Conservation (phyloP, 345 rosid genomes). For the Leavenworthia alabamica region DNA sequence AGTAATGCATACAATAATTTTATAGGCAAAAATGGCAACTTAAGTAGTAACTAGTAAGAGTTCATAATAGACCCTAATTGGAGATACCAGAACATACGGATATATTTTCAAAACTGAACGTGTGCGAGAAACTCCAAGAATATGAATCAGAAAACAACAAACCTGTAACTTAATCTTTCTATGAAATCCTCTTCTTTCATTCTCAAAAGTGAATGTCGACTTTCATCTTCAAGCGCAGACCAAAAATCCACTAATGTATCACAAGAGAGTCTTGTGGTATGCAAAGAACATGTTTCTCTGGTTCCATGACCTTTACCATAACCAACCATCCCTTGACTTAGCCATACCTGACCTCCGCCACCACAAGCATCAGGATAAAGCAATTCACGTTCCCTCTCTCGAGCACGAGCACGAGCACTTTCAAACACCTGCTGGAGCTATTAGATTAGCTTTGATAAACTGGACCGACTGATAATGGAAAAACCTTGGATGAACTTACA, state of each 20-base stretch:
- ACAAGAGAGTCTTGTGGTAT: slow-evolving; percentile 95
- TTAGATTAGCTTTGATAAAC: slow-evolving; percentile 35
- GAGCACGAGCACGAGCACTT: slow-evolving; percentile 83
- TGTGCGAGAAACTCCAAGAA: not conserved
- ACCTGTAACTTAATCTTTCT: slow-evolving; percentile 97
- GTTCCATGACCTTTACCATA: slow-evolving; percentile 95
- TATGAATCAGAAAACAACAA: slow-evolving; percentile 27
- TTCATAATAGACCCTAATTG: not conserved
- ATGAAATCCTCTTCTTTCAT: slow-evolving; percentile 99
- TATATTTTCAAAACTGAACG: not conserved
- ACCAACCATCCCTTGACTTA: slow-evolving; percentile 77
- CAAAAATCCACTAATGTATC: slow-evolving; percentile 93
- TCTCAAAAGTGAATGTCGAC: slow-evolving; percentile 71
- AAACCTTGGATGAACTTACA: slow-evolving; percentile 40
- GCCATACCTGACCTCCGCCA: slow-evolving; percentile 98
- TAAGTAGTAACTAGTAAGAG: too few species aligned
- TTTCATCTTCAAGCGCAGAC: slow-evolving; percentile 90
- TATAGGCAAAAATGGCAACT: too few species aligned
- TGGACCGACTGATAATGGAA: not conserved
- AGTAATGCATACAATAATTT: not conserved
- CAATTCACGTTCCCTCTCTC: slow-evolving; percentile 91
- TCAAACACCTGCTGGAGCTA: slow-evolving; percentile 72
- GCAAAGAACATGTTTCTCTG: slow-evolving; percentile 93
- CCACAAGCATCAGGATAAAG: slow-evolving; percentile 99
- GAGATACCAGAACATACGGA: slow-evolving; percentile 1